Evolutionary conservation across 2,329 filamentous ascomycete genomes (phyloP).

Genomic region (Calonectria honghensis): DNA sequence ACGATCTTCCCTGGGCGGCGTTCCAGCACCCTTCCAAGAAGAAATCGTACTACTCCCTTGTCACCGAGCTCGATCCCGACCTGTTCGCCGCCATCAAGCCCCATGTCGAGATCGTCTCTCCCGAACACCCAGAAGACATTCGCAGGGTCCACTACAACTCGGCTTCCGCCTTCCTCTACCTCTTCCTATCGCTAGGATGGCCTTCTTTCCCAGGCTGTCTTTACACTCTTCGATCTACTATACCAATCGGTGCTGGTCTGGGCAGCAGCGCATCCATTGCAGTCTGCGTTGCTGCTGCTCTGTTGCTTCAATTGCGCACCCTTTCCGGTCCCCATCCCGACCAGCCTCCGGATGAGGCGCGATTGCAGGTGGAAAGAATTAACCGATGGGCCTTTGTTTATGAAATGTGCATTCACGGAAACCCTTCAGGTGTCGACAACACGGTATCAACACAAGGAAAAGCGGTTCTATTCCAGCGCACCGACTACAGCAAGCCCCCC

Average conservation of each 20-base stretch:
- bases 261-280: constrained; percentile 96
- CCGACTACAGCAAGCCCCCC: constrained; percentile 85
- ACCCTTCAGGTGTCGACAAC: constrained; percentile 97
- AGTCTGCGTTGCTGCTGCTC: constrained; percentile 89
- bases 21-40: constrained; percentile 91
- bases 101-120: constrained; percentile 83
- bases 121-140: constrained; percentile 77
- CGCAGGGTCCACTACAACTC: constrained; percentile 91
- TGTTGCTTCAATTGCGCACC: constrained; percentile 91
- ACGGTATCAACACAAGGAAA: constrained; percentile 96
- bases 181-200: constrained; percentile 91
- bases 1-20: constrained; percentile 88
- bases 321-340: constrained; percentile 94
- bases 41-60: constrained; percentile 94
- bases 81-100: constrained; percentile 88
- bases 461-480: constrained; percentile 91
- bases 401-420: constrained; percentile 98
- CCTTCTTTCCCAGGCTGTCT: constrained; percentile 86
- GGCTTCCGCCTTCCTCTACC: constrained; percentile 91
- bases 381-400: constrained; percentile 98
- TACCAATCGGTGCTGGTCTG: constrained; percentile 92
- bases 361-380: constrained; percentile 93
- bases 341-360: constrained; percentile 90
- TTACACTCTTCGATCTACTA: constrained; percentile 94
- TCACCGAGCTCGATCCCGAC: constrained; percentile 88